phyloP scores from a whole-genome alignment of 2,329 filamentous ascomycete species.

The Alternaria panax region DNA sequence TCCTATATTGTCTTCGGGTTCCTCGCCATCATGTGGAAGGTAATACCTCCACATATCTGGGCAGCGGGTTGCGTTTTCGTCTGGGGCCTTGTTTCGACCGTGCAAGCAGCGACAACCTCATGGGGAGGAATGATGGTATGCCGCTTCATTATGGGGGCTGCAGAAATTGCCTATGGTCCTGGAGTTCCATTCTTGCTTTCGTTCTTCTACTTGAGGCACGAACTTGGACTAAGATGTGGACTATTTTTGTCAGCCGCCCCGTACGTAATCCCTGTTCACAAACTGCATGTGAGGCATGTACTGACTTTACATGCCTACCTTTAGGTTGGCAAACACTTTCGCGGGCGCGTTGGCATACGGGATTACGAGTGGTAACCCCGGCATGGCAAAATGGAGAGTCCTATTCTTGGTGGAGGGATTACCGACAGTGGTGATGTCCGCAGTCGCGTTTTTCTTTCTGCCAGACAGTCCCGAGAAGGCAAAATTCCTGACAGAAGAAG shows the following conservation, averaged over 20 bases:
- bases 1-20: conserved; percentile 49
- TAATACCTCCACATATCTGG: conserved; percentile 48
- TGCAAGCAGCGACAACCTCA: conserved; percentile 40
- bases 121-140: conserved; percentile 47
- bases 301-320: not conserved
- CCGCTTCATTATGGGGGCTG: conserved; percentile 47
- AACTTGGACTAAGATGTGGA: conserved; percentile 57
- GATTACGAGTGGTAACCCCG: conserved; percentile 66
- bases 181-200: conserved; percentile 60
- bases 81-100: conserved; percentile 46
- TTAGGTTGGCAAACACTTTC: conserved; percentile 75
- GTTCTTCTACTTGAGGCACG: conserved; percentile 66
- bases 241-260: conserved; percentile 58
- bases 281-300: not conserved
- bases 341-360: conserved; percentile 66
- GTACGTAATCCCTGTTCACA: not conserved
- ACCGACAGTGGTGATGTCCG: conserved; percentile 53
- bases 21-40: conserved; percentile 49
- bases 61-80: conserved; percentile 45
- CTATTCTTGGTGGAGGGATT: conserved; percentile 59
- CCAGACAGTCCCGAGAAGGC: conserved; percentile 56
- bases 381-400: conserved; percentile 68
- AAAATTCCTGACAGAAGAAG: conserved; percentile 52
- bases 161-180: conserved; percentile 55
- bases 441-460: conserved; percentile 53